phyloP scores from a whole-genome alignment of 345 rosid species.

The Cardamine resedifolia region DNA sequence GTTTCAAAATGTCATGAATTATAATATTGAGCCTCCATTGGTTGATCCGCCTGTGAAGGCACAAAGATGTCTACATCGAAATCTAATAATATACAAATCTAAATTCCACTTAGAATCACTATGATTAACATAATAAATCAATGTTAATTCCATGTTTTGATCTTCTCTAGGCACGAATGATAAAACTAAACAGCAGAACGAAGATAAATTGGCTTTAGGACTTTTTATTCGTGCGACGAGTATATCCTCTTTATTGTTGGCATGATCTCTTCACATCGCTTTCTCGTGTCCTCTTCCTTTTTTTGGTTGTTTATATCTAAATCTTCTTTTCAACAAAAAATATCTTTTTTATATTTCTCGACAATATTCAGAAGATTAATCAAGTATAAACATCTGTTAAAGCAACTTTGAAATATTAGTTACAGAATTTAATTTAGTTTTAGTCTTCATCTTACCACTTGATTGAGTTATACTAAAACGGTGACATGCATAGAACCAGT shows the following conservation, averaged over 20 bases:
- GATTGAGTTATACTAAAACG: neutral
- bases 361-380: slow-evolving; percentile 17
- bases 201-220: slow-evolving; percentile 28
- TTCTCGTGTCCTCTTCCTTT: slow-evolving; percentile 29
- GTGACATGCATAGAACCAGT: slow-evolving; percentile 11
- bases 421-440: neutral
- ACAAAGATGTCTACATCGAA: slow-evolving; percentile 32
- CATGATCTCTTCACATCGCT: slow-evolving; percentile 39
- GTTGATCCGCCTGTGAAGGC: slow-evolving; percentile 37
- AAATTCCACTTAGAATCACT: slow-evolving; percentile 15
- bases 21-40: slow-evolving; percentile 24
- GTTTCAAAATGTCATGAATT: slow-evolving; percentile 37
- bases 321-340: neutral
- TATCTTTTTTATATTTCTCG: neutral
- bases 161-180: slow-evolving; percentile 9
- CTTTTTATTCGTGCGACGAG: slow-evolving; percentile 36
- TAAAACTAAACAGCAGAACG: neutral
- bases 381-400: slow-evolving; percentile 18
- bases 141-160: slow-evolving; percentile 2
- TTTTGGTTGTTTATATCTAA: neutral
- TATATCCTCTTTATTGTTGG: slow-evolving; percentile 37
- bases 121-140: slow-evolving; percentile 24
- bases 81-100: slow-evolving; percentile 17
- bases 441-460: slow-evolving; percentile 14
- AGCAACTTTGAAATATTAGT: slow-evolving; percentile 17